Conservation (phyloP, 129 eudicot species). For the Flaveria bidentis region DNA sequence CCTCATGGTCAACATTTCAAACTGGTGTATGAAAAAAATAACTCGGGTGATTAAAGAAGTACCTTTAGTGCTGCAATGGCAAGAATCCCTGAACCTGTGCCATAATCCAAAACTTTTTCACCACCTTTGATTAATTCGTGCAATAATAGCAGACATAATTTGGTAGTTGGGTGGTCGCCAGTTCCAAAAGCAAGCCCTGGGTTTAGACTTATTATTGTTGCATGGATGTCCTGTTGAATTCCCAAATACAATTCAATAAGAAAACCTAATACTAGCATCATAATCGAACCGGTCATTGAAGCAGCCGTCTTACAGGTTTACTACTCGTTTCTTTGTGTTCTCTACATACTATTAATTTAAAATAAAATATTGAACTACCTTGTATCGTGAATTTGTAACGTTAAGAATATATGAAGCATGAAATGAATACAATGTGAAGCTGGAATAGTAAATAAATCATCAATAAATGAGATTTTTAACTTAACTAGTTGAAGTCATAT, state of each 20-base stretch:
- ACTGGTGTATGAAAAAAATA: not conserved
- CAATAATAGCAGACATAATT: constrained; percentile 69
- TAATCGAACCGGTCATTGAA: not conserved
- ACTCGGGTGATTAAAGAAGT: not conserved
- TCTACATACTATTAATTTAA: too few relatives aligned
- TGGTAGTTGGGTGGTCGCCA: constrained; percentile 94
- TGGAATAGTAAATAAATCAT: too few relatives aligned
- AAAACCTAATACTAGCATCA: not conserved
- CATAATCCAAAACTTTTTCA: constrained; percentile 81
- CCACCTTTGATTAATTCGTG: constrained; percentile 70
- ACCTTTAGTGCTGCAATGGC: constrained; percentile 91
- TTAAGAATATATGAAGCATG: too few relatives aligned
- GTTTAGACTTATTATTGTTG: constrained; percentile 66
- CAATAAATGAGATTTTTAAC: too few relatives aligned
- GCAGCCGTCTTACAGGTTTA: too few relatives aligned
- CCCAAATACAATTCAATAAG: not conserved
- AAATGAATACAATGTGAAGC: too few relatives aligned
- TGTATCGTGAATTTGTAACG: too few relatives aligned
- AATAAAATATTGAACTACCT: too few relatives aligned
- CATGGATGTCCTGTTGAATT: constrained; percentile 56
- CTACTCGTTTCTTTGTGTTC: too few relatives aligned
- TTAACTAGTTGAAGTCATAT: too few relatives aligned
- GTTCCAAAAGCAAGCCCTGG: constrained; percentile 98
- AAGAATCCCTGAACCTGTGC: constrained; percentile 94
- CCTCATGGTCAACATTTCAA: constrained; percentile 19